A percentile compares a stretch with the other conserved stretches of the same genome.
These are phyloP conservation scores for Tilletia setariae DNA, from an alignment of 1,284 basidiomycete species.

Conservation along the genomic window DNA sequence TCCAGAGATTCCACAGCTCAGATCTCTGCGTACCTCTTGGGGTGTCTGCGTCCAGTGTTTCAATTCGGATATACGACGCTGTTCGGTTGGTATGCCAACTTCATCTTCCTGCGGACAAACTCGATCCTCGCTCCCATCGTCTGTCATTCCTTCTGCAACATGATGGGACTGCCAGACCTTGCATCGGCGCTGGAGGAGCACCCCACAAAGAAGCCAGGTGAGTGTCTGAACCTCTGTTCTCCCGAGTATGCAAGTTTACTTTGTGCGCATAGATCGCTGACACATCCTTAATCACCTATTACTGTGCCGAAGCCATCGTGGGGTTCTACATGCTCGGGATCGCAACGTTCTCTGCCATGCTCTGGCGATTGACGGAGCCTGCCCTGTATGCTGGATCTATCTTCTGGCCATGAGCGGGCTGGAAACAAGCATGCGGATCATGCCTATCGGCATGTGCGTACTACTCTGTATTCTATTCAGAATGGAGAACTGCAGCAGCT, in stretches of 20 bases:
- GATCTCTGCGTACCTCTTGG: slow-evolving; percentile 12
- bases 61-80: slow-evolving; percentile 84
- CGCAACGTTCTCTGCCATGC: slow-evolving; percentile 56
- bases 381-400: slow-evolving; percentile 25
- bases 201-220: slow-evolving; percentile 56
- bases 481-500: too few relatives aligned
- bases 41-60: slow-evolving; percentile 62
- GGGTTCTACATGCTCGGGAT: slow-evolving; percentile 61
- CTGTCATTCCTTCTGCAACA: slow-evolving; percentile 82
- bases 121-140: slow-evolving; percentile 62
- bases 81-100: slow-evolving; percentile 85
- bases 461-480: too few relatives aligned
- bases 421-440: too few relatives aligned
- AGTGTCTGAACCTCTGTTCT: slow-evolving; percentile 24
- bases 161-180: slow-evolving; percentile 77
- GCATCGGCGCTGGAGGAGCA: slow-evolving; percentile 56
- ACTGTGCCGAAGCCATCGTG: slow-evolving; percentile 54
- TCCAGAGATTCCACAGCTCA: neutral
- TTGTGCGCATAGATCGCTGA: too few relatives aligned
- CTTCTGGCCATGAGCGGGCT: slow-evolving; percentile 27
- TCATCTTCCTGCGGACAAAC: slow-evolving; percentile 73
- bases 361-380: slow-evolving; percentile 27
- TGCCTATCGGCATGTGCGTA: too few relatives aligned
- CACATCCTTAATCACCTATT: too few relatives aligned
- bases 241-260: neutral